These are phyloP conservation scores for Collybiopsis luxurians DNA, from an alignment of 768 basidiomycete species.

Conservation along the genomic window DNA sequence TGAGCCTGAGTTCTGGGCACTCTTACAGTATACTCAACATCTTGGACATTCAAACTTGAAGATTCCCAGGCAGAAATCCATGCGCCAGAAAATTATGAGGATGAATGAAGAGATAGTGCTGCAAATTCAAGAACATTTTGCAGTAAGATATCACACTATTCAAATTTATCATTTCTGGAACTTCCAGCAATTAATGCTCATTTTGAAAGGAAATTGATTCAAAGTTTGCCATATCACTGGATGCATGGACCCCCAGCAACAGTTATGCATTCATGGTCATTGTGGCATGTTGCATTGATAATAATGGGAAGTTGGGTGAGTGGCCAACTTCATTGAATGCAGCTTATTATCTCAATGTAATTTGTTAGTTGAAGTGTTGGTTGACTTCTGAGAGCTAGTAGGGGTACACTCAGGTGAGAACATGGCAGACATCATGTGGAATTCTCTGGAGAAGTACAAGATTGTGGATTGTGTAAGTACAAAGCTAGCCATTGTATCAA, in stretches of 20 bases:
- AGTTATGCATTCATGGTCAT: slow-evolving; percentile 26
- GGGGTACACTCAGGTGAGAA: slow-evolving; percentile 25
- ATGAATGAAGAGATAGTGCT: not conserved
- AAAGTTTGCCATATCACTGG: slow-evolving; percentile 21
- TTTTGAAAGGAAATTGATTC: not conserved
- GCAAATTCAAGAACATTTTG: not conserved
- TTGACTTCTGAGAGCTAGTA: slow-evolving; percentile 25
- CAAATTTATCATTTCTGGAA: too few relatives aligned
- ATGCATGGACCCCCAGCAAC: slow-evolving; percentile 30
- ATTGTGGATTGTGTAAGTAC: slow-evolving; percentile 9
- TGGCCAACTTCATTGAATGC: not conserved
- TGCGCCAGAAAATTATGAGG: not conserved
- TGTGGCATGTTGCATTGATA: slow-evolving; percentile 25
- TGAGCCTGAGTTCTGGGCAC: not conserved
- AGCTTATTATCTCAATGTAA: not conserved
- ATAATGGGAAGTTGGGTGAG: slow-evolving; percentile 21
- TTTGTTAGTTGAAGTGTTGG: slow-evolving; percentile 21
- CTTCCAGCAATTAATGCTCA: not conserved
- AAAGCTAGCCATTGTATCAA: not conserved
- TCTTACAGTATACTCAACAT: not conserved
- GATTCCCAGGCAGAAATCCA: not conserved
- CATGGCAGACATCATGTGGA: slow-evolving; percentile 22
- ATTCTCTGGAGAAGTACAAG: slow-evolving; percentile 16
- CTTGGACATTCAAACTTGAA: not conserved
- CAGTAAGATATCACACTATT: too few relatives aligned